phyloP scores from a whole-genome alignment of 2,329 filamentous ascomycete species.

The Decorospora gaudefroyi region DNA sequence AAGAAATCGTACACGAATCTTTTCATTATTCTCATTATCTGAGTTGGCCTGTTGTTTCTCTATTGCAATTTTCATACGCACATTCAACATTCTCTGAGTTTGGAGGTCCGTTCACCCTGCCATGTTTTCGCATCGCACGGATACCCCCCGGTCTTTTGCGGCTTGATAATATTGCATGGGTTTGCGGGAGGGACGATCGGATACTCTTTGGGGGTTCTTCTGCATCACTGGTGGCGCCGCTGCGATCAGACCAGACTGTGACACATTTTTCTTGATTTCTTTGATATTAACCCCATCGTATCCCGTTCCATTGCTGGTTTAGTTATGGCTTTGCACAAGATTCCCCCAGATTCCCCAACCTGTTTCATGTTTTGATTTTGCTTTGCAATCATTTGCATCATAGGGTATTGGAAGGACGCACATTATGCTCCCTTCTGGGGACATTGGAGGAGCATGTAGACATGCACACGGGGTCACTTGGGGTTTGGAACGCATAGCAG shows the following conservation, averaged over 20 bases:
- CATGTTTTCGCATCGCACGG: constrained; percentile 21
- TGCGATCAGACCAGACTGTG: constrained; percentile 24
- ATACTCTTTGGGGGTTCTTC: constrained; percentile 17
- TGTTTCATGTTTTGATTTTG: constrained; percentile 15
- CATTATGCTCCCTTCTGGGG: constrained; percentile 14
- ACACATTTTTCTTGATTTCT: constrained; percentile 13
- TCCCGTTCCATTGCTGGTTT: constrained; percentile 28
- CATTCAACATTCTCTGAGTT: constrained; percentile 30
- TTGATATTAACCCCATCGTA: constrained; percentile 19
- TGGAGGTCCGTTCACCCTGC: constrained; percentile 27
- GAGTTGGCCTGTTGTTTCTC: constrained; percentile 16
- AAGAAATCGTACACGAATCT: no score
- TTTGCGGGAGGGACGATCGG: constrained; percentile 29
- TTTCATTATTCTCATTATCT: constrained; percentile 16
- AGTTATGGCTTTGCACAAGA: constrained; percentile 34
- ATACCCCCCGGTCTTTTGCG: constrained; percentile 21
- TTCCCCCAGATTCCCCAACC: constrained; percentile 30
- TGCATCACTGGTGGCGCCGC: constrained; percentile 32
- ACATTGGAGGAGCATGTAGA: constrained; percentile 12
- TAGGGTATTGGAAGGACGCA: constrained; percentile 19
- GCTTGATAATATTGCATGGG: constrained; percentile 39
- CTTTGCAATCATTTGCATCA: constrained; percentile 23
- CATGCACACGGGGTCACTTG: constrained; percentile 9
- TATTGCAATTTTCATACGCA: constrained; percentile 14
- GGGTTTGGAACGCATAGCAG: constrained; percentile 19